phyloP scores from a whole-genome alignment of 106 monocot species.

The Agapanthus africanus region DNA sequence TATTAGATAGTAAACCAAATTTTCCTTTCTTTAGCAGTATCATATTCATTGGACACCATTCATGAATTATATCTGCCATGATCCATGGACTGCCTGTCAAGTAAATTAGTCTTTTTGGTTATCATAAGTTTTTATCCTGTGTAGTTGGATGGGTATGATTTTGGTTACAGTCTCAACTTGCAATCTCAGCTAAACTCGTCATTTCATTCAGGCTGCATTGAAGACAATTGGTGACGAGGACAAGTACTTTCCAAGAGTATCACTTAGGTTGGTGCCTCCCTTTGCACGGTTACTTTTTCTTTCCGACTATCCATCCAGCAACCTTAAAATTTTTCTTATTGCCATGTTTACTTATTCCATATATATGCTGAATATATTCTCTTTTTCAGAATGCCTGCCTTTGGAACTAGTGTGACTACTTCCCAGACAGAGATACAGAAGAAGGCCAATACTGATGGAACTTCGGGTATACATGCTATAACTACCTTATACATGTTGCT shows the following conservation, averaged over 20 bases:
- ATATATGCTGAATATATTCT: slow-evolving; percentile 1
- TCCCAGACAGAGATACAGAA: slow-evolving; percentile 40
- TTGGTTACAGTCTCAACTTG: no score
- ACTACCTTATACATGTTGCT: slow-evolving; percentile 41
- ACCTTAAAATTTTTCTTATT: background rate
- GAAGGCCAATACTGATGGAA: slow-evolving; percentile 27
- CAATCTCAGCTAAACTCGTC: no score
- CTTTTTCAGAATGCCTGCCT: slow-evolving; percentile 64
- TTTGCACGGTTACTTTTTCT: background rate
- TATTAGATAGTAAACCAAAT: no score
- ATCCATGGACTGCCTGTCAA: no score
- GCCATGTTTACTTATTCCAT: slow-evolving; percentile 1
- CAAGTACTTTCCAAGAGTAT: slow-evolving; percentile 89
- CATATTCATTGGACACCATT: no score
- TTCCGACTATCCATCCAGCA: background rate
- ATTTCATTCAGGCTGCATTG: slow-evolving; percentile 60
- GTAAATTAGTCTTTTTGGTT: no score
- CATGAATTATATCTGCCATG: no score
- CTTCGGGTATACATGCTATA: slow-evolving; percentile 27
- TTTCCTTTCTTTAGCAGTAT: no score
- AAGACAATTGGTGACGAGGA: slow-evolving; percentile 96
- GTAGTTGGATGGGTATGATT: no score
- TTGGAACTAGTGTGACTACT: slow-evolving; percentile 36
- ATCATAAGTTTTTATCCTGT: no score
- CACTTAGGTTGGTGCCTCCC: slow-evolving; percentile 61